Percentiles rank a stretch among this genome's conserved stretches.
Evolutionary conservation across 164 flowering plant species (phyloP).

Genomic region (Aristolochia fimbriata): DNA sequence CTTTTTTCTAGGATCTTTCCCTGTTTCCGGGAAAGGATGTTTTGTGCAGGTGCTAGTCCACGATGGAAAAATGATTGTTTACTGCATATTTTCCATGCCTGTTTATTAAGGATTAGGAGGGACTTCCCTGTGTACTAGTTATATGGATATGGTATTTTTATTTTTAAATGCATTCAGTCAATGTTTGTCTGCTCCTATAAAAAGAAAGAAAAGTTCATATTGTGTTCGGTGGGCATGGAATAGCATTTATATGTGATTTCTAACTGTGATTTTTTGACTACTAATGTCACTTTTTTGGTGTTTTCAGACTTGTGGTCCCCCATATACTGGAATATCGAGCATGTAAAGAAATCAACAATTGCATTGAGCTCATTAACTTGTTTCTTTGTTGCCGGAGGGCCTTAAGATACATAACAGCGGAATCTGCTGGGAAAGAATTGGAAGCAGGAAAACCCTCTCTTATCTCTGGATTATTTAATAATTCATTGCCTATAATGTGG

Average conservation of each 20-base stretch:
- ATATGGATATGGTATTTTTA: no score
- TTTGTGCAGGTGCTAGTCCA: no score
- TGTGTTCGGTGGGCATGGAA: background rate
- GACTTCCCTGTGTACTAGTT: no score
- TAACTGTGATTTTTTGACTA: background rate
- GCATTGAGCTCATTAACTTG: constrained; percentile 36
- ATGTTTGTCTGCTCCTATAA: no score
- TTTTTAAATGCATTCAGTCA: no score
- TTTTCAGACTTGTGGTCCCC: constrained; percentile 52
- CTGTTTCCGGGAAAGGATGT: no score
- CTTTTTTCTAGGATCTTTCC: no score
- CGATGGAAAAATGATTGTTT: no score
- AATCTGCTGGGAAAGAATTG: constrained; percentile 30
- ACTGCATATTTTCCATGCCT: no score
- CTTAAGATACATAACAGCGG: constrained; percentile 38
- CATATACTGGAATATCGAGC: constrained; percentile 25
- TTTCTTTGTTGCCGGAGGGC: constrained; percentile 65
- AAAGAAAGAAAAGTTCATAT: no score
- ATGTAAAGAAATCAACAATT: constrained; percentile 4
- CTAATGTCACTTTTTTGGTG: background rate
- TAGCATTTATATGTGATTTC: background rate
- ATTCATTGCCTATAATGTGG: constrained; percentile 40
- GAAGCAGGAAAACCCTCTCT: constrained; percentile 24
- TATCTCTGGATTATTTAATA: constrained; percentile 18
- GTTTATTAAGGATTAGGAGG: no score